Conservation (phyloP, 139 green algal genomes). For the Chlorella sp. region DNA sequence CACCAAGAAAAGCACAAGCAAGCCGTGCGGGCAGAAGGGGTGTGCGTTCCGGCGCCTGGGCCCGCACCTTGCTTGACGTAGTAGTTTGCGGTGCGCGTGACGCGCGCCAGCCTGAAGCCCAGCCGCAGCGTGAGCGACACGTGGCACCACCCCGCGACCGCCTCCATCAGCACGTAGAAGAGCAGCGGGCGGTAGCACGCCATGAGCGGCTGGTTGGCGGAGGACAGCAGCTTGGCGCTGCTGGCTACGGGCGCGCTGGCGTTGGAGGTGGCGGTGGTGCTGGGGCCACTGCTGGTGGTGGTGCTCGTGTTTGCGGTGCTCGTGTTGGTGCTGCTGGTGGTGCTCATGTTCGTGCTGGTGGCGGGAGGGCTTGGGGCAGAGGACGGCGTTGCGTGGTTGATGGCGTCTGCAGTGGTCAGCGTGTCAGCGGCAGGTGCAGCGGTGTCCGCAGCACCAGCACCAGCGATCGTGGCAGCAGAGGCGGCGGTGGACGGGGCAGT, state of each 20-base stretch:
- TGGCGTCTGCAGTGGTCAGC: too few species aligned
- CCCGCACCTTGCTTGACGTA: constrained; percentile 1
- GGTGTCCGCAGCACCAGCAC: too few species aligned
- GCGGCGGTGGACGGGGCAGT: too few species aligned
- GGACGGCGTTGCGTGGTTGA: not conserved
- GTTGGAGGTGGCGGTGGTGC: not conserved
- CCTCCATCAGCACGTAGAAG: constrained; percentile 43
- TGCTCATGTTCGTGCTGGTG: not conserved
- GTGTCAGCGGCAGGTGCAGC: too few species aligned
- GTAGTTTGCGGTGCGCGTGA: constrained; percentile 1
- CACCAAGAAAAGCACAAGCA: too few species aligned
- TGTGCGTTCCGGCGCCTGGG: too few species aligned
- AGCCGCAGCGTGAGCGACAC: constrained; percentile 8
- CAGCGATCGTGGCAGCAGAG: too few species aligned
- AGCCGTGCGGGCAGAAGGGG: too few species aligned
- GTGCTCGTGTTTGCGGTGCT: too few species aligned
- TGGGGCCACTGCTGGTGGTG: not conserved
- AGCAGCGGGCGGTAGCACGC: constrained; percentile 33
- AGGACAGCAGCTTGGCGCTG: constrained; percentile 1
- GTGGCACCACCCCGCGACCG: constrained; percentile 12
- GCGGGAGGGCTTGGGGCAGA: not conserved
- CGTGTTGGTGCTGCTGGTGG: not conserved
- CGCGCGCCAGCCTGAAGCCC: constrained; percentile 15
- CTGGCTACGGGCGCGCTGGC: too few species aligned
- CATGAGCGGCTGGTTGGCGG: constrained; percentile 17